Percentiles rank a stretch among this genome's conserved stretches.
phyloP scores from a whole-genome alignment of 75 land plant genomes.

The Gnetum montanum region DNA sequence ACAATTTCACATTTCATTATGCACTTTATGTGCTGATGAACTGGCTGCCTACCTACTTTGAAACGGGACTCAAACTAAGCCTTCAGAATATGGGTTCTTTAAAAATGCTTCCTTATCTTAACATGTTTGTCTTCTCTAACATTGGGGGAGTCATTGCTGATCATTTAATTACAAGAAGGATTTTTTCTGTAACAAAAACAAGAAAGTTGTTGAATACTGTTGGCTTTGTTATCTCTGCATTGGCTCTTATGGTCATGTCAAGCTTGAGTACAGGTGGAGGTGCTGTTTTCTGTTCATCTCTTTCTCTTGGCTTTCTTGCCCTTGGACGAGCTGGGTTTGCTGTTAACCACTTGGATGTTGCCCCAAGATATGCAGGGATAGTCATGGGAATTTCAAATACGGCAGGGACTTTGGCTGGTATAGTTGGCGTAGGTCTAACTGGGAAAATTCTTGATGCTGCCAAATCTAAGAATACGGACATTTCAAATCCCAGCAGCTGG shows the following conservation, averaged over 20 bases:
- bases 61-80: conserved; percentile 49
- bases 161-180: conserved; percentile 42
- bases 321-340: conserved; percentile 86
- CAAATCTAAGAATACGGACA: conserved; percentile 26
- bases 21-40: conserved; percentile 86
- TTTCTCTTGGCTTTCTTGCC: conserved; percentile 66
- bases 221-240: conserved; percentile 58
- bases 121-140: conserved; percentile 87
- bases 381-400: conserved; percentile 94
- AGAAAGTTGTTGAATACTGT: conserved; percentile 62
- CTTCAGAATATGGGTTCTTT: conserved; percentile 79
- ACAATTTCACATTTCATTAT: conserved; percentile 87
- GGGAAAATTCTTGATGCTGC: conserved; percentile 69
- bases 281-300: conserved; percentile 68
- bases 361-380: conserved; percentile 82
- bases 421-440: conserved; percentile 71
- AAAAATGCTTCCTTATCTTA: conserved; percentile 73
- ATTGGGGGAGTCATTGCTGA: conserved; percentile 80
- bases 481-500: conserved; percentile 63
- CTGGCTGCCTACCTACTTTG: conserved; percentile 89
- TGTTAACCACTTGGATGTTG: conserved; percentile 85
- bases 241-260: conserved; percentile 57
- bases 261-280: conserved; percentile 41
- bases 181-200: conserved; percentile 57
- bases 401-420: conserved; percentile 80